These are phyloP conservation scores for Skeletonema menzelii DNA, from an alignment of 108 stramenopile genomes.

Conservation along the genomic window DNA sequence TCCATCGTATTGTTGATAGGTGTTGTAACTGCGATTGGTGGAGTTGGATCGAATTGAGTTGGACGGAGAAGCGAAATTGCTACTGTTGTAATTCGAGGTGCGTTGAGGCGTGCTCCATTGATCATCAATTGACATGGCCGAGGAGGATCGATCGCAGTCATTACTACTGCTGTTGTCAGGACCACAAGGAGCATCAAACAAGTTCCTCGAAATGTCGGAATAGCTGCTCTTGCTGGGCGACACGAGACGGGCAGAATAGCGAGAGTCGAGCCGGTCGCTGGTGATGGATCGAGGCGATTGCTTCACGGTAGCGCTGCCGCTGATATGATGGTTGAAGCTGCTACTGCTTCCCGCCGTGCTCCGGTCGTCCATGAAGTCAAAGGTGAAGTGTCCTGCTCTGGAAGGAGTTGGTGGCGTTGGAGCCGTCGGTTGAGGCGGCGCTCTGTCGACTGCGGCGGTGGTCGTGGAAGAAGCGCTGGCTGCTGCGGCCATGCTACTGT, in stretches of 20 bases:
- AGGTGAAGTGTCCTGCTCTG: slow-evolving; percentile 7
- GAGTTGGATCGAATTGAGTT: neutral
- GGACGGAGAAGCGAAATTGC: neutral
- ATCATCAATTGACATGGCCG: neutral
- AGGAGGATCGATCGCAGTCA: neutral
- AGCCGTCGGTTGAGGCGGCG: neutral
- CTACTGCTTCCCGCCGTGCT: neutral
- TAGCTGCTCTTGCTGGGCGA: neutral
- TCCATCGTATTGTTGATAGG: neutral
- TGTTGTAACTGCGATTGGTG: neutral
- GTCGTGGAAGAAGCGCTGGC: neutral
- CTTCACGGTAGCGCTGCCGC: neutral
- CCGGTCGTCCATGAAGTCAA: slow-evolving; percentile 20
- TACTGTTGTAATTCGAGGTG: too few relatives aligned
- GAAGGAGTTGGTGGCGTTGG: neutral
- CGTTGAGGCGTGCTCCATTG: neutral
- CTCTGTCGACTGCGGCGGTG: neutral
- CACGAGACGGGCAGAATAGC: slow-evolving; percentile 17
- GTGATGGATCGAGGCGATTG: neutral
- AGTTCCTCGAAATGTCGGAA: slow-evolving; percentile 9
- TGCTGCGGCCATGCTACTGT: neutral
- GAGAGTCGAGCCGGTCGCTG: slow-evolving; percentile 3
- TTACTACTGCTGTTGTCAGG: neutral
- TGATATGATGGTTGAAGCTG: neutral
- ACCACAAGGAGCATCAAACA: slow-evolving; percentile 1